Conservation (phyloP, 2,329 filamentous ascomycete species). For the Myriosclerotinia duriaeana region DNA sequence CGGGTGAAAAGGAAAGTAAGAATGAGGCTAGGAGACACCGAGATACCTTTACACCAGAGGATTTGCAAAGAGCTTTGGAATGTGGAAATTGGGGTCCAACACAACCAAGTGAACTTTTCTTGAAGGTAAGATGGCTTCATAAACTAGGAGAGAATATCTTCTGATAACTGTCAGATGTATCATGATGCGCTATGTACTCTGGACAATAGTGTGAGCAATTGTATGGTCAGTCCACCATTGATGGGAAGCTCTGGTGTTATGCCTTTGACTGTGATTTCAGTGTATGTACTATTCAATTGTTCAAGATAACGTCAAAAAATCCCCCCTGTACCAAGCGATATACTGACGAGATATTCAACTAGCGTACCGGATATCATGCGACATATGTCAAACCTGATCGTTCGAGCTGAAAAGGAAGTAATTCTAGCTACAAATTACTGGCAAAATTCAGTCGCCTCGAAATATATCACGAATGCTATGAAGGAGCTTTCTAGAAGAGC, state of each 20-base stretch:
- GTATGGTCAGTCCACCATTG: constrained; percentile 57
- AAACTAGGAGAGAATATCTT: not conserved
- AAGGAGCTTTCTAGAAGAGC: constrained; percentile 67
- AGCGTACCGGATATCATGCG: constrained; percentile 67
- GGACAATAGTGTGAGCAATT: constrained; percentile 41
- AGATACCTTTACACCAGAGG: constrained; percentile 40
- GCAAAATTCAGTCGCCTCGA: constrained; percentile 67
- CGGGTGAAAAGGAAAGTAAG: constrained; percentile 30
- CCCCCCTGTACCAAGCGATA: not conserved
- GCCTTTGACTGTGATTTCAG: constrained; percentile 68
- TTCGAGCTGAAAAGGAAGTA: constrained; percentile 68
- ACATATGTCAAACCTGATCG: constrained; percentile 76
- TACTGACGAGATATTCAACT: constrained; percentile 29
- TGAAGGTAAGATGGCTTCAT: constrained; percentile 48
- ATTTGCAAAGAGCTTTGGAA: constrained; percentile 53
- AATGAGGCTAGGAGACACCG: constrained; percentile 30
- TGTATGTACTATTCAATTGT: constrained; percentile 39
- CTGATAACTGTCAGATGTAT: constrained; percentile 33
- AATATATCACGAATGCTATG: constrained; percentile 66
- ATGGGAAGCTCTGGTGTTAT: constrained; percentile 62
- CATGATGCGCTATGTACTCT: constrained; percentile 36
- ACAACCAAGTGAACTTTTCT: constrained; percentile 65
- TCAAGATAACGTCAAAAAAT: not conserved
- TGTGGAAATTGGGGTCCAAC: constrained; percentile 68
- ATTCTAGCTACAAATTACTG: constrained; percentile 73